These are phyloP conservation scores for Hydrangea macrophylla DNA, from an alignment of 148 eudicot genomes.

Conservation along the genomic window DNA sequence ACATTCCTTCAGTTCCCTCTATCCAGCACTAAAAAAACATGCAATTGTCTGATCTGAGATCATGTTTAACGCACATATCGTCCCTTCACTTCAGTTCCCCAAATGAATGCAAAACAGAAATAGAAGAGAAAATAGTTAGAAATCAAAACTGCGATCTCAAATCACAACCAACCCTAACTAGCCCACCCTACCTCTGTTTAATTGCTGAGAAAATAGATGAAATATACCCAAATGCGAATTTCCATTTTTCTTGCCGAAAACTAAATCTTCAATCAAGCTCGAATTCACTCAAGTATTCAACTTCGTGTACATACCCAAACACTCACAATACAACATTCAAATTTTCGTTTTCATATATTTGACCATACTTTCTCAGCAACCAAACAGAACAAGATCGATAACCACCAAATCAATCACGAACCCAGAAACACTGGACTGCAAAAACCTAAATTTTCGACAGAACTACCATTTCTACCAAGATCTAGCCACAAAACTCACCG, in stretches of 20 bases:
- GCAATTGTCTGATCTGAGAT: constrained; percentile 25
- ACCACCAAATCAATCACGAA: not conserved
- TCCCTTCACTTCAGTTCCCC: constrained; percentile 34
- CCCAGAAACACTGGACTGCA: no score
- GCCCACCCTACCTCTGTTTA: not conserved
- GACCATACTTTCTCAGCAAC: constrained; percentile 14
- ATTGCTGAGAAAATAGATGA: not conserved
- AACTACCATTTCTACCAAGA: no score
- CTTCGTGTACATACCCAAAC: not conserved
- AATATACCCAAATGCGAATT: not conserved
- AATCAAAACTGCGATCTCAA: not conserved
- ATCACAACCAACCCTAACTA: not conserved
- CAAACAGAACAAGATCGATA: constrained; percentile 12
- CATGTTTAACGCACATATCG: constrained; percentile 29
- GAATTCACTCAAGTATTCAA: not conserved
- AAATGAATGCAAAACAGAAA: constrained; percentile 19
- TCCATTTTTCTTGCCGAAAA: not conserved
- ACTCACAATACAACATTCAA: not conserved
- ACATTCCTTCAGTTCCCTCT: constrained; percentile 45
- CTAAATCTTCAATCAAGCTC: not conserved
- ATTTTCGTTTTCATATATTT: no score
- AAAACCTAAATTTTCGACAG: no score
- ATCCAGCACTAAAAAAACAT: constrained; percentile 43
- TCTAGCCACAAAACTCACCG: constrained; percentile 35
- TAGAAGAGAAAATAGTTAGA: constrained; percentile 21